A percentile compares a stretch with the other conserved stretches of the same genome.
phyloP scores from a whole-genome alignment of 257 asterid genomes.

The Lycium barbarum region DNA sequence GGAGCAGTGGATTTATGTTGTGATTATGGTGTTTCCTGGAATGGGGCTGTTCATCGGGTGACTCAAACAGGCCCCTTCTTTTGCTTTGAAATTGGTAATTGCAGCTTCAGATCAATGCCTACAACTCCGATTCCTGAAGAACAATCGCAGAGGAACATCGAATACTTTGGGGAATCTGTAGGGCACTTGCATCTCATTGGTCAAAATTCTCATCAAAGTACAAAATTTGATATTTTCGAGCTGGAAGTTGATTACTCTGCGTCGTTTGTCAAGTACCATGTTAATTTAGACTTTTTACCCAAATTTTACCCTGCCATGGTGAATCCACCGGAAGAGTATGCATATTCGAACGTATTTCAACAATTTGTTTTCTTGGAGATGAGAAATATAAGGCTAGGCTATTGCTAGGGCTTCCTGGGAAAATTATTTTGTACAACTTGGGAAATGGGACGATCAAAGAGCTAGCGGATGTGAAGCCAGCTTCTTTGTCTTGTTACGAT shows the following conservation, averaged over 20 bases:
- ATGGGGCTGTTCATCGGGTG: not conserved
- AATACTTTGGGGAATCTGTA: not conserved
- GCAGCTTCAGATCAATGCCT: not conserved
- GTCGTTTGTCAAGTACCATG: not conserved
- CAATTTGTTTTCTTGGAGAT: not conserved
- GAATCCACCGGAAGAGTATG: slow-evolving; percentile 3
- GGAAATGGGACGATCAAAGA: not conserved
- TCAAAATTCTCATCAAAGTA: not conserved
- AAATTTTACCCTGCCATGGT: not conserved
- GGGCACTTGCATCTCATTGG: not conserved
- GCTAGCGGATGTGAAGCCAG: not conserved
- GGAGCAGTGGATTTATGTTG: not conserved
- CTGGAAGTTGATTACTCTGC: not conserved
- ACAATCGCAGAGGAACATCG: not conserved
- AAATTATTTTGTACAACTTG: not conserved
- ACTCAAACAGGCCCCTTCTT: not conserved
- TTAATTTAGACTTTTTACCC: not conserved
- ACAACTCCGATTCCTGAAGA: not conserved
- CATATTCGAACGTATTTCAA: not conserved
- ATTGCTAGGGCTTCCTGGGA: not conserved
- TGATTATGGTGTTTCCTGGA: not conserved
- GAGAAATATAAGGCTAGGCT: not conserved
- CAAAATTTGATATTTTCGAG: not conserved
- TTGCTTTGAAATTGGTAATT: not conserved
- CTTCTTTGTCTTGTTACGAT: not conserved